These are phyloP conservation scores for Ophiobolus disseminans DNA, from an alignment of 2,329 filamentous ascomycete genomes.

Conservation along the genomic window DNA sequence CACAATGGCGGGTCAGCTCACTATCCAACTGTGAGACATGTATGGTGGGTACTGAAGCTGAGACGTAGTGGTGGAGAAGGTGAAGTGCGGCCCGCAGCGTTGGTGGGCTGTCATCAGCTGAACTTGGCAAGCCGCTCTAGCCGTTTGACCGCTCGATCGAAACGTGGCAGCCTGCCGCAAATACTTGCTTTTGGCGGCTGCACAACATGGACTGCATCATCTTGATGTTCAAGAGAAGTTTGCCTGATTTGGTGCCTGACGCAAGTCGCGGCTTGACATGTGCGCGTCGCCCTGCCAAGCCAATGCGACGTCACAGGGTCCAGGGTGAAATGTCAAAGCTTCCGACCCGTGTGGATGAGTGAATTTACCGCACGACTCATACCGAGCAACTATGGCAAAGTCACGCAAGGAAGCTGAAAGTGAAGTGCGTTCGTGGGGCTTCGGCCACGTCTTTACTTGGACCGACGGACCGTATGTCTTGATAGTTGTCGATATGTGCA, in stretches of 20 bases:
- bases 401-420: slow-evolving; percentile 61
- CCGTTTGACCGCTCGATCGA: slow-evolving; percentile 28
- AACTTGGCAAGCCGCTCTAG: slow-evolving; percentile 31
- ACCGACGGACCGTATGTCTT: slow-evolving; percentile 70
- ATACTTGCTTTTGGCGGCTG: slow-evolving; percentile 6
- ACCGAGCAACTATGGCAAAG: slow-evolving; percentile 40
- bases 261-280: background rate
- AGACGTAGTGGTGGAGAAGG: slow-evolving; percentile 9
- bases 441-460: slow-evolving; percentile 74
- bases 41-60: background rate
- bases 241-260: slow-evolving; percentile 7
- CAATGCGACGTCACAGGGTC: slow-evolving; percentile 25
- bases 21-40: background rate
- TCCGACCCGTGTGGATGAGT: background rate
- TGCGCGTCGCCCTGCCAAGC: slow-evolving; percentile 16
- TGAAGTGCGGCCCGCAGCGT: slow-evolving; percentile 25
- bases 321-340: slow-evolving; percentile 8
- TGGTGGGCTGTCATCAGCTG: slow-evolving; percentile 20
- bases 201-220: slow-evolving; percentile 12
- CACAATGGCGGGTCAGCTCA: background rate
- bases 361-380: background rate
- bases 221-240: background rate
- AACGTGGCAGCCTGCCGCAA: slow-evolving; percentile 9
- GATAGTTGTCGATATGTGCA: background rate
- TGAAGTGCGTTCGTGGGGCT: slow-evolving; percentile 73